Conservation (phyloP, 2,329 filamentous ascomycete species). For the Tolypocladium pustulatum region DNA sequence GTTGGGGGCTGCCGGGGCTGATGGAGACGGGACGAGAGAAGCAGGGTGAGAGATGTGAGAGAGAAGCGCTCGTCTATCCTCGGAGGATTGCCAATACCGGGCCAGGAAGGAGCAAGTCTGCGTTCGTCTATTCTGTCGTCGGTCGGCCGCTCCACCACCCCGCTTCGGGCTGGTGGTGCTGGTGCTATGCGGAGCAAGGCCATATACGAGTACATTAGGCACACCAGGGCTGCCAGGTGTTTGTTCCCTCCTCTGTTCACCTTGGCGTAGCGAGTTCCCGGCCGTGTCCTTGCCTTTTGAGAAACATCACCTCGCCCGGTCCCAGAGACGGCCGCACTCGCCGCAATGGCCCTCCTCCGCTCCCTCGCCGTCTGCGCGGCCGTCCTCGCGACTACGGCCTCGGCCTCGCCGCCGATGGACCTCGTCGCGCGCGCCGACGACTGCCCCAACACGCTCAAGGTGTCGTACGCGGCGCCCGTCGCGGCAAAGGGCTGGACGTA, state of each 20-base stretch:
- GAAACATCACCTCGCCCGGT: no score
- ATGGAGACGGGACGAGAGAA: background rate
- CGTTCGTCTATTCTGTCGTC: background rate
- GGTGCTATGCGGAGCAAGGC: background rate
- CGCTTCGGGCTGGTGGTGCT: background rate
- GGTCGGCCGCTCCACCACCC: background rate
- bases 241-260: background rate
- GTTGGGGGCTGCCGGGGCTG: background rate
- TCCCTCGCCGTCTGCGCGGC: background rate
- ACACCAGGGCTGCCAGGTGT: background rate
- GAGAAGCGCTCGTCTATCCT: background rate
- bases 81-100: background rate
- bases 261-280: background rate
- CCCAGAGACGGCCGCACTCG: no score
- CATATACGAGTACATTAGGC: no score
- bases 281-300: no score
- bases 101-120: background rate
- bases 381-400: background rate
- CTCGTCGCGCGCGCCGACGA: background rate
- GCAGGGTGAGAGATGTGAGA: background rate
- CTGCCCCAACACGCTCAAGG: slow-evolving; percentile 24
- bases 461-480: slow-evolving; percentile 23
- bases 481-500: slow-evolving; percentile 33
- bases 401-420: background rate
- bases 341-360: background rate